A percentile compares a stretch with the other conserved stretches of the same genome.
phyloP scores from a whole-genome alignment of 768 basidiomycete genomes.

The Suillus lakei region DNA sequence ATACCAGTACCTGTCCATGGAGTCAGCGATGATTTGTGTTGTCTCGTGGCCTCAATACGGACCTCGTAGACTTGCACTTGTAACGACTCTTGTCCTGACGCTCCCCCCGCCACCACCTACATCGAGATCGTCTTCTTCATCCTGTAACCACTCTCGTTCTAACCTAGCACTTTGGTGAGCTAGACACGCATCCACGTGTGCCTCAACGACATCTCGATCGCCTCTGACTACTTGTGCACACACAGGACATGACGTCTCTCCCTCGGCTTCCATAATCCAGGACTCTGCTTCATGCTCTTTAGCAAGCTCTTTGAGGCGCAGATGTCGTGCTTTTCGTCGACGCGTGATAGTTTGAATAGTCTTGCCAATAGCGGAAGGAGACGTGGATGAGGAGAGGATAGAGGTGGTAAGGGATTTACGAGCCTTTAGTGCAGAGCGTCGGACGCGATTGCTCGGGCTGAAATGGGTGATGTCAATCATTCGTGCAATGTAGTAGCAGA shows the following conservation, averaged over 20 bases:
- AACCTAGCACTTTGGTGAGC: slow-evolving; percentile 53
- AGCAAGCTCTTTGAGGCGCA: slow-evolving; percentile 68
- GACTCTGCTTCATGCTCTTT: slow-evolving; percentile 60
- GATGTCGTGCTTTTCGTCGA: slow-evolving; percentile 68
- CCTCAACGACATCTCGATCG: slow-evolving; percentile 74
- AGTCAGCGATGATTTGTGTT: slow-evolving; percentile 1
- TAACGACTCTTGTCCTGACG: slow-evolving; percentile 45
- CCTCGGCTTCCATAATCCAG: slow-evolving; percentile 31
- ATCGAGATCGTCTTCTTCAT: slow-evolving; percentile 38
- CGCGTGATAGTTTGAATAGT: slow-evolving; percentile 67
- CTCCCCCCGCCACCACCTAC: slow-evolving; percentile 49
- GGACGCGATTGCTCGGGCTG: slow-evolving; percentile 24
- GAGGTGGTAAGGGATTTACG: slow-evolving; percentile 41
- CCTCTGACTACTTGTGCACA: slow-evolving; percentile 62
- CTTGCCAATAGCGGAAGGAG: slow-evolving; percentile 47
- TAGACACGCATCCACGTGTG: slow-evolving; percentile 83
- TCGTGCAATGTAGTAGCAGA: slow-evolving; percentile 24
- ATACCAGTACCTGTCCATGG: slow-evolving; percentile 69
- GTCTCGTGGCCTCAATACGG: slow-evolving; percentile 16
- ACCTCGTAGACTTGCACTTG: slow-evolving; percentile 40
- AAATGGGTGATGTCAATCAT: slow-evolving; percentile 40
- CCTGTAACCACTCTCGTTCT: slow-evolving; percentile 37
- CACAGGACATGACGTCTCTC: slow-evolving; percentile 68
- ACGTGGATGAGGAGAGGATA: slow-evolving; percentile 29
- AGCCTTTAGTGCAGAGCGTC: slow-evolving; percentile 52